Evolutionary conservation across 257 asterid species (phyloP).

Genomic region (Striga asiatica): DNA sequence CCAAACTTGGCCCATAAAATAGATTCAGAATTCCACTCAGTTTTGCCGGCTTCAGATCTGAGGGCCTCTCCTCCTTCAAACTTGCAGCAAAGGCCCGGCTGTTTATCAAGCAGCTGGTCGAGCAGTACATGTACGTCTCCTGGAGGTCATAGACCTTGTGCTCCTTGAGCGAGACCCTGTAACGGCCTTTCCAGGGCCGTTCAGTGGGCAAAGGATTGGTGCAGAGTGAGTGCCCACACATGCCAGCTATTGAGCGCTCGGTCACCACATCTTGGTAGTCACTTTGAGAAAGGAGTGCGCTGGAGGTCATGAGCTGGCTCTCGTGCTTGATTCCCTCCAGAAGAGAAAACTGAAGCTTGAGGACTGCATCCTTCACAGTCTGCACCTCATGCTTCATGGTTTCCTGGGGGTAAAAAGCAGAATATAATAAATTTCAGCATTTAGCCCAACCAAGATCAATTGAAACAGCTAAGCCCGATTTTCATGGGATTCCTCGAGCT

Average conservation of each 20-base stretch:
- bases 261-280: constrained; percentile 85
- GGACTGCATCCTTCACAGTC: constrained; percentile 61
- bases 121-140: constrained; percentile 84
- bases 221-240: constrained; percentile 91
- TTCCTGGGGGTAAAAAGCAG: no score
- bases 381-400: no score
- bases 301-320: constrained; percentile 51
- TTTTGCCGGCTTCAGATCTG: constrained; percentile 40
- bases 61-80: constrained; percentile 59
- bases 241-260: constrained; percentile 53
- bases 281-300: constrained; percentile 44
- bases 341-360: constrained; percentile 62
- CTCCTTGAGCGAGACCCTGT: constrained; percentile 78
- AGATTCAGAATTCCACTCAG: constrained; percentile 42
- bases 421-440: no score
- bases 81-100: constrained; percentile 60
- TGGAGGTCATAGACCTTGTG: constrained; percentile 87
- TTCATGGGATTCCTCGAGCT: no score
- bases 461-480: no score
- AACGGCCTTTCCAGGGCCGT: constrained; percentile 60
- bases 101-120: constrained; percentile 51
- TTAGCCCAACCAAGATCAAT: no score
- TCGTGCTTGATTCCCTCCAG: constrained; percentile 72
- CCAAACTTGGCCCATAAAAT: constrained; percentile 36
- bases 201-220: constrained; percentile 46